phyloP scores from a whole-genome alignment of 345 rosid genomes.

The Acer negundo region DNA sequence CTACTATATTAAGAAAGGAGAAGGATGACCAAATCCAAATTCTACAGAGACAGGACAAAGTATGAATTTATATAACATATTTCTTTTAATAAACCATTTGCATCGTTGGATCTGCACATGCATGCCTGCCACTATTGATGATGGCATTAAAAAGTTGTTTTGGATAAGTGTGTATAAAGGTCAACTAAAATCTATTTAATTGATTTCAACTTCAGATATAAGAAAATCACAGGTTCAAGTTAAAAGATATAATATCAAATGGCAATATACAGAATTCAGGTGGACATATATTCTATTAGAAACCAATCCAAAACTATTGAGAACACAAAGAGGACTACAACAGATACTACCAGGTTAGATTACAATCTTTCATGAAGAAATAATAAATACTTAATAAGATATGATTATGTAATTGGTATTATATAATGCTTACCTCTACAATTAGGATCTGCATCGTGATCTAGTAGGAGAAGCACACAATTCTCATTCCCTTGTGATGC shows the following conservation, averaged over 20 bases:
- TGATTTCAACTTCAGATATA: background rate
- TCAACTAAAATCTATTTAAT: conserved; percentile 12
- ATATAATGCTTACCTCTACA: conserved; percentile 52
- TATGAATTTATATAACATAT: background rate
- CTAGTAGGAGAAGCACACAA: conserved; percentile 73
- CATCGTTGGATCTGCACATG: conserved; percentile 9
- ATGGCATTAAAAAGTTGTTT: background rate
- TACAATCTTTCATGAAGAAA: background rate
- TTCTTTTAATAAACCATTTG: background rate
- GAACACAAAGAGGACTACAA: background rate
- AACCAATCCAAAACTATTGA: background rate
- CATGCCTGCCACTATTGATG: conserved; percentile 20
- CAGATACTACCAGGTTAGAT: background rate
- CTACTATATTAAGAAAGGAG: conserved; percentile 7
- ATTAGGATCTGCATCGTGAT: conserved; percentile 66
- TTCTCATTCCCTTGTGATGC: conserved; percentile 75
- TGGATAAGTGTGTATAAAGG: conserved; percentile 10
- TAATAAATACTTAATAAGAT: background rate
- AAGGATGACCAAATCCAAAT: conserved; percentile 2
- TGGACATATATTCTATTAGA: background rate
- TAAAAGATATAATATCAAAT: background rate
- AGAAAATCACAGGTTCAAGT: background rate
- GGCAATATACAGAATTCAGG: background rate
- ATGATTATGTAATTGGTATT: background rate
- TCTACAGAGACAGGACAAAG: too few species aligned